These are phyloP conservation scores for Alnus glutinosa DNA, from an alignment of 306 rosid genomes.

Conservation along the genomic window DNA sequence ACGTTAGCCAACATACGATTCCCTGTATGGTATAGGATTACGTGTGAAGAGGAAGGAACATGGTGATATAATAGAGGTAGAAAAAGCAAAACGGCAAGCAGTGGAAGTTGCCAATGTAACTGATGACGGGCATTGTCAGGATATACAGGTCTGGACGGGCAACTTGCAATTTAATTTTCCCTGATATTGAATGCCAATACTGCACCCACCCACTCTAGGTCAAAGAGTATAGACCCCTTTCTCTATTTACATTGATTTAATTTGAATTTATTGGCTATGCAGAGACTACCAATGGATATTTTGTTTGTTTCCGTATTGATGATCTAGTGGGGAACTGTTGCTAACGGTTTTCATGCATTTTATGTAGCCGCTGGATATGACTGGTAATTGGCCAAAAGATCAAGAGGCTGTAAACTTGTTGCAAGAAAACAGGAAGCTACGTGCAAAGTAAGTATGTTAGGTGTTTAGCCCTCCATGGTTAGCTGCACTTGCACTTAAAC, in stretches of 20 bases:
- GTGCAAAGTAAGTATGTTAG: conserved; percentile 53
- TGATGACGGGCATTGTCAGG: conserved; percentile 29
- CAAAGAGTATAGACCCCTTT: background rate
- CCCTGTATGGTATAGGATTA: conserved; percentile 40
- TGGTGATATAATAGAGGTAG: conserved; percentile 33
- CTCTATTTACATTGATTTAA: background rate
- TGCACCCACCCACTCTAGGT: conserved; percentile 16
- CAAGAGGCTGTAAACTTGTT: conserved; percentile 49
- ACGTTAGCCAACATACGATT: conserved; percentile 19
- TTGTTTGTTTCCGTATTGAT: background rate
- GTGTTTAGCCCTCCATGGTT: background rate
- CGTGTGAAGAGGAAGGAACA: conserved; percentile 59
- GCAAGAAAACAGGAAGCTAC: conserved; percentile 62
- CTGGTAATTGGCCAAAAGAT: conserved; percentile 33
- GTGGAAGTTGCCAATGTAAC: conserved; percentile 29
- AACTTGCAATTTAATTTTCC: conserved; percentile 22
- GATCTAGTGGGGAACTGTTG: background rate
- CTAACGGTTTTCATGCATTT: conserved; percentile 21
- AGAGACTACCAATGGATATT: background rate
- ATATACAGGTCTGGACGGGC: conserved; percentile 47
- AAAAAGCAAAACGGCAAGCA: conserved; percentile 39
- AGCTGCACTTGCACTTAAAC: background rate
- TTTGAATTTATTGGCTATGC: background rate
- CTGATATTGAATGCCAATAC: background rate
- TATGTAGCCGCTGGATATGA: conserved; percentile 36